Base-by-base conservation (phyloP, 345 rosid species). In the Dipteronia dyeriana region DNA sequence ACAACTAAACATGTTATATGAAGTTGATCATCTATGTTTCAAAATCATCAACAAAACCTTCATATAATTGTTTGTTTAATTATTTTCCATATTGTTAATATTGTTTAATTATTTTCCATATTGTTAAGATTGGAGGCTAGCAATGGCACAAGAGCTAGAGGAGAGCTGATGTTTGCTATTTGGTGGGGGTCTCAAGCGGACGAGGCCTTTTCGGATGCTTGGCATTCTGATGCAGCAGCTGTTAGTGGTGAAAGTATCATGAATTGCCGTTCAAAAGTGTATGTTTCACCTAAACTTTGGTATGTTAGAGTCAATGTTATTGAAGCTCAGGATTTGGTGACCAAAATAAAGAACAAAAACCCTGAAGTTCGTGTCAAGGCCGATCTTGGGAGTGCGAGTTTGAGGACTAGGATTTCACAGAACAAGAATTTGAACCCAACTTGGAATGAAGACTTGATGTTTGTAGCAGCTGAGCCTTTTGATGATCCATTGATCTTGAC, bases 361-460 rank as follows among this genome's bases (percentile, higher is more conserved):
- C 86, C 85, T 0, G 86, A 88, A 74, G 85, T 79, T 70, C 81
- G 41, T 34, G 78, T 86, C 47, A 86, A 77, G 78, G 91, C 84
- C 4, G 45, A 22, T 2, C 66, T 86, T 2, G 86, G 87, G 62
- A 71, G 75, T n/a, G 72, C 59, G 64, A 74, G 63, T 20, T n/a
- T 86, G 80, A 84, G 77, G 70, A 88, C 81, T 53, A 77, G 49
- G 54, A 57, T 82, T 71, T 87, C 88, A 2, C 41, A 59, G 6
- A 74, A 47, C 43, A 84, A 80, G 76, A 63, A 43, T 53, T 51
- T 25, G 47, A 82, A 80, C 65, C 90, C 90, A 7, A 67, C 66
- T 62, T 85, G 91, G 91, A 86, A 82, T 59, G 86, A 88, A 76
- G 91, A 88, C n/a, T 54, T 88, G 71, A 82, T 86, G 83, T 88